phyloP scores from a whole-genome alignment of 192 early-diverging fungal genomes.

The Globomyces pollinis-pini region DNA sequence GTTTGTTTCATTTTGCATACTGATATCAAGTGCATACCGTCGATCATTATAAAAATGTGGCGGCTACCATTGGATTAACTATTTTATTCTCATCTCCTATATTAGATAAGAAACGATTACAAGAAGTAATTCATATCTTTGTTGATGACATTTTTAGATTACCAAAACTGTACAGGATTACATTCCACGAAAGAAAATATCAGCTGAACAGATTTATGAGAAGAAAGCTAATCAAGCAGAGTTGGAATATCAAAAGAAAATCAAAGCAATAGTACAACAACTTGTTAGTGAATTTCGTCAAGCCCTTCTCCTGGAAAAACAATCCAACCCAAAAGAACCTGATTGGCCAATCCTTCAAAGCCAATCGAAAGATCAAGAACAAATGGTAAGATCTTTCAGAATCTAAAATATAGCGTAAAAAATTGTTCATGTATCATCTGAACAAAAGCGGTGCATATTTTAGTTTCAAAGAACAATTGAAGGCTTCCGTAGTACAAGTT shows the following conservation, averaged over 20 bases:
- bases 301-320: not conserved
- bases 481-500: constrained; percentile 45
- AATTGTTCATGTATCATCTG: constrained; percentile 49
- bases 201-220: constrained; percentile 28
- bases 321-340: not conserved
- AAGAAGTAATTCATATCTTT: constrained; percentile 48
- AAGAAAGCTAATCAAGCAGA: constrained; percentile 45
- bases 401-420: constrained; percentile 29
- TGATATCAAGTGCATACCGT: too few relatives aligned
- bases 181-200: constrained; percentile 39
- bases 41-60: constrained; percentile 35
- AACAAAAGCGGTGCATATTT: constrained; percentile 55
- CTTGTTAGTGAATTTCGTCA: constrained; percentile 43
- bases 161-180: constrained; percentile 48
- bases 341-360: not conserved
- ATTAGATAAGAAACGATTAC: constrained; percentile 49
- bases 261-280: constrained; percentile 40
- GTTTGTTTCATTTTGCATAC: constrained; percentile 9
- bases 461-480: constrained; percentile 50
- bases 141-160: constrained; percentile 25
- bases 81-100: constrained; percentile 40
- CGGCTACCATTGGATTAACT: constrained; percentile 34
- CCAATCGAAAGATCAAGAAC: constrained; percentile 7
- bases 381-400: constrained; percentile 20
- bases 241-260: constrained; percentile 34